phyloP scores from a whole-genome alignment of 106 monocot genomes.

The Xerophyta viscosa region DNA sequence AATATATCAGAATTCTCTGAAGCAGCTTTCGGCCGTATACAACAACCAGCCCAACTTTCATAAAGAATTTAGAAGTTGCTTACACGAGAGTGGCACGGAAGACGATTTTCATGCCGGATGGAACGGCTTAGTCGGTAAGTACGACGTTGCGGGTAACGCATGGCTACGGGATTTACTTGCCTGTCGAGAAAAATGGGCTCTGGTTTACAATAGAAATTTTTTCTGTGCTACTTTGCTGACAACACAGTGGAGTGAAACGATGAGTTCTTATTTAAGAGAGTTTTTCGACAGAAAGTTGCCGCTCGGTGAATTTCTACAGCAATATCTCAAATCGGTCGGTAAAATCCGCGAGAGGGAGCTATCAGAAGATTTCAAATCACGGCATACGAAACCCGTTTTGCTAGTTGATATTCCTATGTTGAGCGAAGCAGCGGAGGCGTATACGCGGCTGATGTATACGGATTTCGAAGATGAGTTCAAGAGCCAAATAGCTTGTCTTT shows the following conservation, averaged over 20 bases:
- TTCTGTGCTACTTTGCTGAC: slow-evolving; percentile 44
- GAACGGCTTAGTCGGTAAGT: slow-evolving; percentile 24
- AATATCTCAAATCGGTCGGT: slow-evolving; percentile 30
- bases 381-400: slow-evolving; percentile 9
- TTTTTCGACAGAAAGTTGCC: slow-evolving; percentile 41
- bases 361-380: slow-evolving; percentile 20
- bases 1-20: slow-evolving; percentile 24
- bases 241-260: slow-evolving; percentile 30
- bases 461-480: slow-evolving; percentile 24
- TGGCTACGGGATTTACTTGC: slow-evolving; percentile 34
- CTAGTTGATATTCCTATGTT: slow-evolving; percentile 24
- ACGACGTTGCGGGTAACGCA: slow-evolving; percentile 18
- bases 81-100: slow-evolving; percentile 32
- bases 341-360: slow-evolving; percentile 36
- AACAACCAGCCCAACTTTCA: slow-evolving; percentile 21
- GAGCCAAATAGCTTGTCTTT: slow-evolving; percentile 22
- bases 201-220: slow-evolving; percentile 21
- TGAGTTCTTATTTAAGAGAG: slow-evolving; percentile 31
- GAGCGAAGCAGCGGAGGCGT: slow-evolving; percentile 18
- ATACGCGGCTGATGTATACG: slow-evolving; percentile 13
- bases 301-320: slow-evolving; percentile 32
- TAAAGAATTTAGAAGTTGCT: slow-evolving; percentile 33
- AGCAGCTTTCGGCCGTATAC: slow-evolving; percentile 19
- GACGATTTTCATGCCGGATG: slow-evolving; percentile 34
- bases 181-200: slow-evolving; percentile 38